Evolutionary conservation across 2,329 filamentous ascomycete species (phyloP), one percentile per base, ranked within the genome.

Genomic region (Juglanconis oblonga): DNA sequence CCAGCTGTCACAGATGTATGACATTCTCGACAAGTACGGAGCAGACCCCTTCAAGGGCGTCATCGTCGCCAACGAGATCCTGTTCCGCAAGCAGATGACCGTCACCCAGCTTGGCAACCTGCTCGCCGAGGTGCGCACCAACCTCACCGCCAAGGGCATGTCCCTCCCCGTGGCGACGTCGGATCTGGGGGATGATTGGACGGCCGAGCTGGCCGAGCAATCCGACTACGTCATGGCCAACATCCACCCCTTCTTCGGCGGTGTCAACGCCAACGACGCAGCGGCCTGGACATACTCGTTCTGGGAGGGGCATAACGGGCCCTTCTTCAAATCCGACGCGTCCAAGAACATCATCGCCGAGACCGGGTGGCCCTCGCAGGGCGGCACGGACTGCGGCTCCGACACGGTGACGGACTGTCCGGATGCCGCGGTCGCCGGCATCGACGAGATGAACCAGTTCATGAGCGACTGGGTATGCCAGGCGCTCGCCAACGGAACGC

Each of bases 161-260:
- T 76, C 85, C 52, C 79, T 98, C 9, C 90, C 90, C 0, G 85
- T 98, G 11, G 91, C 92, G 1, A 96, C 92, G 0, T 92, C 90
- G 0, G 94, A 98, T 71, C 81, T 98, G 0, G 94, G 94, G 32
- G 88, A 95, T 68, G 89, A 94, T 68, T 98, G 94, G 94, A 88
- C 86, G 3, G 69, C 81, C 0, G 78, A 81, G 2, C 83, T 98
- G 17, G 90, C 89, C 0, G 67, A 76, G 4, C 81, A 86, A 55
- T 90, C 91, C 47, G 93, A 98, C 73, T 87, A 91, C 68, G 87
- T 98, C 74, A 97, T 98, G 93, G 89, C 91, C 67, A 98, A 98
- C 71, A 91, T 98, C 57, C 95, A 98, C 71, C 94, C 95, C 0
- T 97, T 98, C 81, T 98, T 98, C 71, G 90, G 88, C 0, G 94